These are phyloP conservation scores for Tulasnella sp. DNA, from an alignment of 768 basidiomycete genomes.

Conservation along the genomic window DNA sequence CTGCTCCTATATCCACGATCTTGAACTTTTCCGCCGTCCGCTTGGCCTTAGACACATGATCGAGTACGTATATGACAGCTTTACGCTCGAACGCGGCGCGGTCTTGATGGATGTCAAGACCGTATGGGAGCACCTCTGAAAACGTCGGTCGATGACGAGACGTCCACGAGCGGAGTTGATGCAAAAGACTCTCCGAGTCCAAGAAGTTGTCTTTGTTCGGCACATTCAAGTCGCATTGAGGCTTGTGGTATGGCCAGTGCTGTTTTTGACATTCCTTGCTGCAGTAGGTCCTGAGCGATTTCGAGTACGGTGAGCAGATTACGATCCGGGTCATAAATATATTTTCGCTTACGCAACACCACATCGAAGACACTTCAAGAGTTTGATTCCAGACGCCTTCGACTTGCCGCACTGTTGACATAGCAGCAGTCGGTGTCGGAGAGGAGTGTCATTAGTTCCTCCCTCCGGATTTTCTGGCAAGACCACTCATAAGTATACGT, in stretches of 20 bases:
- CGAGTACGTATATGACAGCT: not conserved
- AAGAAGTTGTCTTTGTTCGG: not conserved
- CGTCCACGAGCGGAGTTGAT: not conserved
- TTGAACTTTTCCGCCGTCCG: not conserved
- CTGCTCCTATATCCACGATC: not conserved
- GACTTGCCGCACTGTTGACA: not conserved
- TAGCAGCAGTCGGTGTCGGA: not conserved
- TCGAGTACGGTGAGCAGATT: not conserved
- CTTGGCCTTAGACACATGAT: not conserved
- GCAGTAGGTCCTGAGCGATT: not conserved
- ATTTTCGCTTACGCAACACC: not conserved
- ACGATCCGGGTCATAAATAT: not conserved
- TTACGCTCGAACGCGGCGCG: not conserved
- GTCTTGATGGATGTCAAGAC: too few species aligned
- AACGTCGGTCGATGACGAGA: not conserved
- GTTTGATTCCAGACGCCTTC: not conserved
- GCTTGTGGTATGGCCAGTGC: not conserved
- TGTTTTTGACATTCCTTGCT: not conserved
- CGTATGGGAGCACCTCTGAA: too few species aligned
- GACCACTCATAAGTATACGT: not conserved
- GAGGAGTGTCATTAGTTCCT: not conserved
- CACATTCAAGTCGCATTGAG: not conserved
- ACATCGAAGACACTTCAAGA: not conserved
- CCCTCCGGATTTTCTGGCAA: not conserved
- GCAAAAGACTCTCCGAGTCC: not conserved